A percentile compares a stretch with the other conserved stretches of the same genome.
Conservation (phyloP, 208 protist species). For the Leishmania major region DNA sequence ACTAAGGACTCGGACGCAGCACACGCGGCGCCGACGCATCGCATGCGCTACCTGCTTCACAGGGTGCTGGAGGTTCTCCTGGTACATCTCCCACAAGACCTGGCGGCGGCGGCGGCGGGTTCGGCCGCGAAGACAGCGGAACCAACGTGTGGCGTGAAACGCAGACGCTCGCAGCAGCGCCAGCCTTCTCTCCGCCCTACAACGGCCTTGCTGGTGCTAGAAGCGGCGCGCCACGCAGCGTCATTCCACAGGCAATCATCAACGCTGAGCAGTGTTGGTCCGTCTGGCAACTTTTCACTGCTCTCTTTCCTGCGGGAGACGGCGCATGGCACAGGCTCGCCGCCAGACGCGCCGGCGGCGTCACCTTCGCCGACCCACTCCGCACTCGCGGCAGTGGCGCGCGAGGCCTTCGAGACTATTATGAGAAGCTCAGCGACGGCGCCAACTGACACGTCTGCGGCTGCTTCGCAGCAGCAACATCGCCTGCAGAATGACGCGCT, state of each 20-base stretch:
- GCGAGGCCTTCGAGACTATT: conserved; percentile 14
- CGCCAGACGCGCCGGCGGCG: neutral
- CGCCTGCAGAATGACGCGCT: conserved; percentile 13
- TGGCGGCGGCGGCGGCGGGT: neutral
- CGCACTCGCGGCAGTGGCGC: conserved; percentile 15
- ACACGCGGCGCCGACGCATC: neutral
- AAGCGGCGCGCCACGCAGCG: conserved; percentile 21
- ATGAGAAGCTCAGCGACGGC: conserved; percentile 3
- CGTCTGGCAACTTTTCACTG: conserved; percentile 3
- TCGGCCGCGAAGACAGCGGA: neutral
- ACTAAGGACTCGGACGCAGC: neutral
- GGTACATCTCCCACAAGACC: conserved; percentile 25
- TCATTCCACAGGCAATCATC: neutral
- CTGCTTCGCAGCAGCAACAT: neutral
- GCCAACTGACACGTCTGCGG: neutral
- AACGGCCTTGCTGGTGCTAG: conserved; percentile 23
- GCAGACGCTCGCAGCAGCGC: neutral
- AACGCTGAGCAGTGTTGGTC: neutral
- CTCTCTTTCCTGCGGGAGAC: conserved; percentile 4
- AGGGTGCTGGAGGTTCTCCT: conserved; percentile 32
- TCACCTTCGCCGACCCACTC: neutral
- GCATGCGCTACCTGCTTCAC: conserved; percentile 17
- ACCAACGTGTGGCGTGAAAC: neutral
- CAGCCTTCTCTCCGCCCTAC: conserved; percentile 18
- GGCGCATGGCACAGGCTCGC: neutral